phyloP scores from a whole-genome alignment of 306 rosid genomes.

The Arachis stenosperma region DNA sequence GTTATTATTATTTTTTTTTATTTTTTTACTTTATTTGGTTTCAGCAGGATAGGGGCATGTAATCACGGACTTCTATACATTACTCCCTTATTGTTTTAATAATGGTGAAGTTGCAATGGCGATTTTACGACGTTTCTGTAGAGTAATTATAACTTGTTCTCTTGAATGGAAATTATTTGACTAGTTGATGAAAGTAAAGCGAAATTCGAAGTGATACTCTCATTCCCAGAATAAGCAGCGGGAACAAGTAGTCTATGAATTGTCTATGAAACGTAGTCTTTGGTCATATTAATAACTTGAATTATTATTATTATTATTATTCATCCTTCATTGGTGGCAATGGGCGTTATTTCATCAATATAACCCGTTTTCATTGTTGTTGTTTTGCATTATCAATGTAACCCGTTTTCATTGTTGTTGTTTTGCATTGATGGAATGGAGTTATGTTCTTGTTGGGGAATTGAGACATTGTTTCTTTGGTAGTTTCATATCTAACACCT shows the following conservation, averaged over 20 bases:
- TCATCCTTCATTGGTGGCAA: too few species aligned
- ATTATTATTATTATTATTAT: background rate
- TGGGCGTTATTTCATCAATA: too few species aligned
- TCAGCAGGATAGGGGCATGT: background rate
- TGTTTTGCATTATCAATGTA: background rate
- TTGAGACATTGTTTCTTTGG: slow-evolving; percentile 10
- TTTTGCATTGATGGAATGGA: slow-evolving; percentile 5
- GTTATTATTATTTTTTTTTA: too few species aligned
- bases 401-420: too few species aligned
- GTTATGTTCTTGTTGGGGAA: background rate
- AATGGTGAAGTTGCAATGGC: background rate
- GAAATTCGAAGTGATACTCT: slow-evolving; percentile 5
- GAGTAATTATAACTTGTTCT: background rate
- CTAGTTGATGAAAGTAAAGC: slow-evolving; percentile 18
- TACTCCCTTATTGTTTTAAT: slow-evolving; percentile 7
- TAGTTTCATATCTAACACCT: slow-evolving; percentile 26
- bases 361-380: too few species aligned
- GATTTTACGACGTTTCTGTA: background rate
- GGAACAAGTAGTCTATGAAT: background rate
- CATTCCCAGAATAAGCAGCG: slow-evolving; percentile 1
- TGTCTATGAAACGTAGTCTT: background rate
- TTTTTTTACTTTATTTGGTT: background rate
- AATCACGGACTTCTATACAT: slow-evolving; percentile 1
- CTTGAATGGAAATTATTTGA: background rate
- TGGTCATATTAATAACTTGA: background rate